These are phyloP conservation scores for Xylaria digitata DNA, from an alignment of 2,329 filamentous ascomycete genomes.

Conservation along the genomic window DNA sequence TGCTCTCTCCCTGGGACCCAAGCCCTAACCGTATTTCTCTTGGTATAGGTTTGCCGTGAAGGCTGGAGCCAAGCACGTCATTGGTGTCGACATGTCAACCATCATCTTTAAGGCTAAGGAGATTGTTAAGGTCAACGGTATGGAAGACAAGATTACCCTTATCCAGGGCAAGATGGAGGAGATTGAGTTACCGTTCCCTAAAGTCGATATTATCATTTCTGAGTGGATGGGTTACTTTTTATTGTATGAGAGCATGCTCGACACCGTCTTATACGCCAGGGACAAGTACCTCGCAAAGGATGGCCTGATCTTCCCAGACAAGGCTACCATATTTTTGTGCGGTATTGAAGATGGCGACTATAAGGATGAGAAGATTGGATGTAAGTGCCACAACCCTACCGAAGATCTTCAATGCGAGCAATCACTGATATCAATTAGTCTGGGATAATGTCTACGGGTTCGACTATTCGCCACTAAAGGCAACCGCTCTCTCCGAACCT, in stretches of 20 bases:
- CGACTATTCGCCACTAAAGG: conserved; percentile 93
- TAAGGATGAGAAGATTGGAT: conserved; percentile 99
- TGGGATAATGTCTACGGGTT: conserved; percentile 99
- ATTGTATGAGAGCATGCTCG: conserved; percentile 98
- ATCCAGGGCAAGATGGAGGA: conserved; percentile 99
- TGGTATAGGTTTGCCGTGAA: conserved; percentile 87
- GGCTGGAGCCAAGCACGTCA: conserved; percentile 97
- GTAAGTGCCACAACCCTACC: conserved; percentile 64
- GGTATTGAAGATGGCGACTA: conserved; percentile 99
- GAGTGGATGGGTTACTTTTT: conserved; percentile 99
- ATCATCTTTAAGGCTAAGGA: conserved; percentile 98
- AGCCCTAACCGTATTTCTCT: conserved; percentile 28
- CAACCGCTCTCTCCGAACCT: conserved; percentile 92
- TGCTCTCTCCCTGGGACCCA: conserved; percentile 9
- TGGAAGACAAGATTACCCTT: conserved; percentile 95
- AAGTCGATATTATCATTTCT: conserved; percentile 99
- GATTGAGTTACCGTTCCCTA: conserved; percentile 88
- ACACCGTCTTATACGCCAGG: conserved; percentile 95
- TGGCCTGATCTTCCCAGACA: conserved; percentile 97
- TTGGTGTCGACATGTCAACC: conserved; percentile 99
- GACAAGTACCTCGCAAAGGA: conserved; percentile 89
- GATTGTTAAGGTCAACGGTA: conserved; percentile 91
- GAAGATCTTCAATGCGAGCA: not conserved
- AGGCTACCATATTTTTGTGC: conserved; percentile 96
- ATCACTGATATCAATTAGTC: conserved; percentile 67